A percentile compares a stretch with the other conserved stretches of the same genome.
Evolutionary conservation across 768 basidiomycete genomes (phyloP).

Genomic region (Gymnopilus junonius): DNA sequence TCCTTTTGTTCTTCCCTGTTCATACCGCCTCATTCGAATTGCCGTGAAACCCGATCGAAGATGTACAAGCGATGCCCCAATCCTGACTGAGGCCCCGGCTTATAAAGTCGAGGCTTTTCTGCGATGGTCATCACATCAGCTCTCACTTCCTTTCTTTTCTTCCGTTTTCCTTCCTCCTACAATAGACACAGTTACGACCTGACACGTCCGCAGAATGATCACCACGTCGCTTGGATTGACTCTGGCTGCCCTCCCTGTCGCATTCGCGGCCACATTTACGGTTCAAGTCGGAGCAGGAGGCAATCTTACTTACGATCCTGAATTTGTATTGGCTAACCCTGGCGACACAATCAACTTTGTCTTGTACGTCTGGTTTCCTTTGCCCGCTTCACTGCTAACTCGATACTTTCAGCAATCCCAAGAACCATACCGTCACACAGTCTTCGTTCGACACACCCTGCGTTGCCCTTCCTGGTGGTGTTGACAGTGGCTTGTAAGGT

Average conservation of each 20-base stretch:
- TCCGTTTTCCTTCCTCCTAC: not conserved
- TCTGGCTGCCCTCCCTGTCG: conserved; percentile 31
- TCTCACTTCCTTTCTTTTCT: not conserved
- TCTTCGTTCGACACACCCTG: conserved; percentile 47
- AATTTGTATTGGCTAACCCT: conserved; percentile 40
- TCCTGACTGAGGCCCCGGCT: not conserved
- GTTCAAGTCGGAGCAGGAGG: conserved; percentile 42
- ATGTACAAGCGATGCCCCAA: not conserved
- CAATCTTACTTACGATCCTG: conserved; percentile 35
- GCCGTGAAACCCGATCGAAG: conserved; percentile 2
- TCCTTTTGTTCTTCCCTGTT: not conserved
- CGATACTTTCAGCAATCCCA: conserved; percentile 40
- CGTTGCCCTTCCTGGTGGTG: conserved; percentile 30
- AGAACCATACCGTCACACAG: conserved; percentile 54
- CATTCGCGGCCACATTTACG: conserved; percentile 30
- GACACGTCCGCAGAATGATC: conserved; percentile 7
- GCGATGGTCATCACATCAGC: not conserved
- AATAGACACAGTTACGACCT: not conserved
- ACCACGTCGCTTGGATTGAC: conserved; percentile 17
- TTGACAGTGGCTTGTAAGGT: conserved; percentile 44
- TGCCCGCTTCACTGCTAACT: not conserved
- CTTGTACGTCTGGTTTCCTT: conserved; percentile 42
- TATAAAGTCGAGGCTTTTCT: conserved; percentile 1
- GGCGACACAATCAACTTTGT: conserved; percentile 53
- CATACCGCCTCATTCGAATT: not conserved